Evolutionary conservation across 2,329 filamentous ascomycete genomes (phyloP), one percentile per base, ranked within the genome.

Genomic region (Nemania sp.): DNA sequence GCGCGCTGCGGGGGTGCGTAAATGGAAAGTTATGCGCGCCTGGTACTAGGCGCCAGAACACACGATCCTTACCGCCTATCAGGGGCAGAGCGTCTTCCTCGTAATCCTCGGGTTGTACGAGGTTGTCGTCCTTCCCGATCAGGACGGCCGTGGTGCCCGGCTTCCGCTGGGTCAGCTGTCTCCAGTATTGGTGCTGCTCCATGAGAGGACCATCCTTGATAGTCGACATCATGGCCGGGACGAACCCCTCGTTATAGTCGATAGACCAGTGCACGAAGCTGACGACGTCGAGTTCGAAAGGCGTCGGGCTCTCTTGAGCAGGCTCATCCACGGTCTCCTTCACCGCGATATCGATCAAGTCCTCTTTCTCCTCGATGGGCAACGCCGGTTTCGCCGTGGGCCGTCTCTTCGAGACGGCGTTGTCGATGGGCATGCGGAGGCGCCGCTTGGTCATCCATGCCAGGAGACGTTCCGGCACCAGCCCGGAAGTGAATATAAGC

Each of bases 21-120:
- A 87, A 86, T 15, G 86, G 83, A 66, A 88, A 87, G 64, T 88
- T 85, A 67, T 88, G 86, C 1, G 79, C 81, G 1, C 83, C 84
- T 0, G 79, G 78, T 1, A 87, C 74, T 11, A 83, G 70, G 35
- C 75, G 78, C 80, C 83, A 86, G 43, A 75, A 72, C 6, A 86
- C 78, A 13, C 77, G 77, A 0, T 78, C 76, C 50, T 74, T 71
- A 10, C 85, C 83, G 13, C 82, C 83, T 42, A 83, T 68, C 17
- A 86, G 72, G 18, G 80, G 80, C 57, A 84, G 72, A 3, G 77
- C 83, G 45, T 85, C 81, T 29, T 73, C 70, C 49, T 73, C 72
- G 66, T 85, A 86, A 51, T 82, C 79, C 2, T 75, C 73, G n/a
- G 71, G 72, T 61, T 83, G 75, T 59, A 88, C 80, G 47, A 88